Evolutionary conservation across 2,329 filamentous ascomycete species (phyloP).

Genomic region (Cladobotryum mycophilum): DNA sequence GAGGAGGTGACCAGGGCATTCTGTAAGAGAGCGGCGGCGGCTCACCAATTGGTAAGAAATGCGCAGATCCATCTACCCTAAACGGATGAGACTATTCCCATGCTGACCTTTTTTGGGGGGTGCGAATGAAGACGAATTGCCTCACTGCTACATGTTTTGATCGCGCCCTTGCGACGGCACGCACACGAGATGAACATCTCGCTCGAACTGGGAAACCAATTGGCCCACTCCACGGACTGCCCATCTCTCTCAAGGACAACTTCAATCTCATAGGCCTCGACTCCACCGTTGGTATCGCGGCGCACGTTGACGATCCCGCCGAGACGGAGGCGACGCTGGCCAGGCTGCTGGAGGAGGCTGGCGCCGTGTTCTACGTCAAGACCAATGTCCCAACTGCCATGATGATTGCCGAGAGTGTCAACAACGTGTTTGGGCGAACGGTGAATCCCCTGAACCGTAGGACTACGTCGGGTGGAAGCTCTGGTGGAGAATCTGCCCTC

Average conservation of each 20-base stretch:
- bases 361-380: slow-evolving; percentile 52
- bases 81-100: neutral
- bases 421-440: slow-evolving; percentile 58
- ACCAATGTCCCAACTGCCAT: slow-evolving; percentile 56
- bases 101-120: neutral
- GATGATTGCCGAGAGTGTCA: slow-evolving; percentile 63
- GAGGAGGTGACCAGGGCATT: slow-evolving; percentile 43
- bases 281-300: slow-evolving; percentile 57
- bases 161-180: slow-evolving; percentile 43
- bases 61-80: slow-evolving; percentile 11
- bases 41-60: slow-evolving; percentile 49
- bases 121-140: slow-evolving; percentile 45
- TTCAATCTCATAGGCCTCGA: slow-evolving; percentile 58
- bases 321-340: slow-evolving; percentile 34
- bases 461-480: slow-evolving; percentile 58
- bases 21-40: slow-evolving; percentile 47
- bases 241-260: slow-evolving; percentile 64
- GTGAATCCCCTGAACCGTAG: slow-evolving; percentile 54
- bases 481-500: slow-evolving; percentile 61
- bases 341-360: slow-evolving; percentile 37
- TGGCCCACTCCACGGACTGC: slow-evolving; percentile 61
- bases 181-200: slow-evolving; percentile 43
- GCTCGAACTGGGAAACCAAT: slow-evolving; percentile 38
- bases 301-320: slow-evolving; percentile 53
- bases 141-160: slow-evolving; percentile 50